These are phyloP conservation scores for Leptodermis oblonga DNA, from an alignment of 257 asterid species.

Conservation along the genomic window DNA sequence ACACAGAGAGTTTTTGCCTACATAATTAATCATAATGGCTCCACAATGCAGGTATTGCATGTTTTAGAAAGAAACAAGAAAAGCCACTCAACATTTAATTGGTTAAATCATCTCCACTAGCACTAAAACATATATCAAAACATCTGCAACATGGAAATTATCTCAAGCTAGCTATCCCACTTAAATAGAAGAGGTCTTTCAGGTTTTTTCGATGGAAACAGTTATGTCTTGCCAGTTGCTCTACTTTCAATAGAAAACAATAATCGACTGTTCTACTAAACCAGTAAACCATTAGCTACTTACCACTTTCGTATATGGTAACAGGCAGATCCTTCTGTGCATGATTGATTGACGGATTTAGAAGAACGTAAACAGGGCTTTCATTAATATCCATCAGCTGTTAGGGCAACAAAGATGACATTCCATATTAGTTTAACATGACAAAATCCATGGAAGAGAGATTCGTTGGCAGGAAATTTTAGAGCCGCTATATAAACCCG, in stretches of 20 bases:
- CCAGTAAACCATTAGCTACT: constrained; percentile 19
- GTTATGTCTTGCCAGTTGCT: not conserved
- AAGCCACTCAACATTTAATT: not conserved
- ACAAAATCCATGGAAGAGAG: not conserved
- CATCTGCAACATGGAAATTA: not conserved
- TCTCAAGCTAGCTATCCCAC: not conserved
- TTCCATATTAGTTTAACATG: not conserved
- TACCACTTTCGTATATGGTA: constrained; percentile 89
- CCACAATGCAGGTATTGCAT: not conserved
- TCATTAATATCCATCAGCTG: constrained; percentile 97
- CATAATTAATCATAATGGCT: constrained; percentile 1
- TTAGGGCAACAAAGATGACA: constrained; percentile 1
- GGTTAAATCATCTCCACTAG: not conserved
- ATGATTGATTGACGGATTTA: constrained; percentile 85
- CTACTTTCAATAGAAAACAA: not conserved
- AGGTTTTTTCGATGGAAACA: not conserved
- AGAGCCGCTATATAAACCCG: not conserved
- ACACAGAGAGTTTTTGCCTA: not conserved
- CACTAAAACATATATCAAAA: not conserved
- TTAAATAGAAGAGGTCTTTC: not conserved
- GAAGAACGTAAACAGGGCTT: constrained; percentile 89
- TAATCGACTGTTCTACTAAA: too few relatives aligned
- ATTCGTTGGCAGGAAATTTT: not conserved
- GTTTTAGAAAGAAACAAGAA: not conserved
- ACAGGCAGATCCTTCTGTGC: constrained; percentile 93